phyloP scores from a whole-genome alignment of 495 filamentous ascomycete genomes.

The Filosporella fistucella region DNA sequence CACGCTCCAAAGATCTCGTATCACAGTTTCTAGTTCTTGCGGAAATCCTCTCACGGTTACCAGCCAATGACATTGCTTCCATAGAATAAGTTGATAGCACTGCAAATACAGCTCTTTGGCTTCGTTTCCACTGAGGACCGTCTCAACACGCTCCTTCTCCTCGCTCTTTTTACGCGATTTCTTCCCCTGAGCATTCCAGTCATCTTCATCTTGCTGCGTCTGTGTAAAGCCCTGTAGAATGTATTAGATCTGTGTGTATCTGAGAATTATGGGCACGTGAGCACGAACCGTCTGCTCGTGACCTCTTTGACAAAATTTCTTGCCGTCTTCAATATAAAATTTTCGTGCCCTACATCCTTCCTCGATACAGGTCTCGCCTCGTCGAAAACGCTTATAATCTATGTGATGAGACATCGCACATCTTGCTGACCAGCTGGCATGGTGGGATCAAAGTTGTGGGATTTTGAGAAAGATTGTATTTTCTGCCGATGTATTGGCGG shows the following conservation, averaged over 20 bases:
- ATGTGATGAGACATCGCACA: conserved; percentile 29
- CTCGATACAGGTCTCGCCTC: conserved; percentile 53
- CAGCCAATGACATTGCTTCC: conserved; percentile 66
- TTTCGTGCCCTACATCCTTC: conserved; percentile 58
- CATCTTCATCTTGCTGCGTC: conserved; percentile 72
- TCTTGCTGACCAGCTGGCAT: too few relatives aligned
- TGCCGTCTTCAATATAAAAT: conserved; percentile 61
- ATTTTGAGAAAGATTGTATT: too few relatives aligned
- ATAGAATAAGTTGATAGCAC: conserved; percentile 77
- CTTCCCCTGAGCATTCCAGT: conserved; percentile 62
- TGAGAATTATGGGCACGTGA: conserved; percentile 30
- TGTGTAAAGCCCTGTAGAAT: conserved; percentile 37
- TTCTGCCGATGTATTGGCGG: too few relatives aligned
- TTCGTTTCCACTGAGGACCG: conserved; percentile 51
- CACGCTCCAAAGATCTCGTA: conserved; percentile 47
- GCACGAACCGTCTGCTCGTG: conserved; percentile 46
- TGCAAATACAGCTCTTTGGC: conserved; percentile 78
- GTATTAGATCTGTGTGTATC: conserved; percentile 1
- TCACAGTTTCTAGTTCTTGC: conserved; percentile 41
- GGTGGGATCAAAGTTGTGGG: too few relatives aligned
- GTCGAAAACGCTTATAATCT: conserved; percentile 44
- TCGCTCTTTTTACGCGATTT: conserved; percentile 50
- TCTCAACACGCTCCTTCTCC: conserved; percentile 40
- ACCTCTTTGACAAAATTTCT: conserved; percentile 61
- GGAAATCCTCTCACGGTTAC: conserved; percentile 58